Evolutionary conservation across 805 yeast species (phyloP).

Genomic region (Yarrowia sp.): DNA sequence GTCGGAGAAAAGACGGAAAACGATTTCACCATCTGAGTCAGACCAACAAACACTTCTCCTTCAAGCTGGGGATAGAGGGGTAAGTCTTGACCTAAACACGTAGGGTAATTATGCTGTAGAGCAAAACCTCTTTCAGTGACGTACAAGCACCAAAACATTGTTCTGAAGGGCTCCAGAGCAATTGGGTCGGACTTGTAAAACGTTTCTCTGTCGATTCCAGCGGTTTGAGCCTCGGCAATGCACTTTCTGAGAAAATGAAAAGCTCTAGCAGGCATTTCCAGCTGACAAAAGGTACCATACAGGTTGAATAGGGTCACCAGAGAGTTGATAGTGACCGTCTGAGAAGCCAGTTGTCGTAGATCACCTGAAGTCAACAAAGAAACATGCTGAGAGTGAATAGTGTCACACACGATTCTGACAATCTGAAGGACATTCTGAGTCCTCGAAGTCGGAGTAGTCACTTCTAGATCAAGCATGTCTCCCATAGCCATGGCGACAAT

Average conservation of each 20-base stretch:
- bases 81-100: not conserved
- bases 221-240: not conserved
- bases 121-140: constrained; percentile 15
- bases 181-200: not conserved
- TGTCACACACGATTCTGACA: not conserved
- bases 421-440: constrained; percentile 15
- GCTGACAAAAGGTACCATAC: constrained; percentile 9
- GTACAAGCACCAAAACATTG: constrained; percentile 20
- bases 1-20: constrained; percentile 13
- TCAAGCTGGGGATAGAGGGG: constrained; percentile 13
- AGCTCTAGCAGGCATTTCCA: constrained; percentile 13
- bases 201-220: not conserved
- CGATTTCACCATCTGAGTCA: constrained; percentile 5
- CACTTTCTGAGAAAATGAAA: not conserved
- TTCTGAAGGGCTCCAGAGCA: not conserved
- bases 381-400: not conserved
- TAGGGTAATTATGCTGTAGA: constrained; percentile 2
- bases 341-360: not conserved
- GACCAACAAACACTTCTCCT: constrained; percentile 1
- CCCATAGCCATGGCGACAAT: constrained; percentile 21
- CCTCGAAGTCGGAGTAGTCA: not conserved
- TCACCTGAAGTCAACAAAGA: not conserved
- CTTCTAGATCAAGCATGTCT: not conserved
- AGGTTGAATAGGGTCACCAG: not conserved
- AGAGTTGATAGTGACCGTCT: not conserved